Conservation (phyloP, 805 yeast genomes). For the Cyberlindnera euphorbiiphila region DNA sequence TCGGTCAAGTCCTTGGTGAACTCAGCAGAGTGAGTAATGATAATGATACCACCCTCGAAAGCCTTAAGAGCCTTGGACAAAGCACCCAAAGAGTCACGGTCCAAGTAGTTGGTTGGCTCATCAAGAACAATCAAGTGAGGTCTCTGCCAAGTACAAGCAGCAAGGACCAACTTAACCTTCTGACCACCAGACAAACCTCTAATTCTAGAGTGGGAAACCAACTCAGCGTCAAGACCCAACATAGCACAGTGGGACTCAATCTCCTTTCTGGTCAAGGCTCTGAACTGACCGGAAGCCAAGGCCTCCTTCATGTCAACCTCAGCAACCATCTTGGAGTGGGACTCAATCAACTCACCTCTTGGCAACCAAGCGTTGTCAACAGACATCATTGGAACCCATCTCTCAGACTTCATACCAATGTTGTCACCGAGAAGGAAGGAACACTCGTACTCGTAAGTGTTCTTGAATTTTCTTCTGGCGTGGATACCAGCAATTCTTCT, state of each 20-base stretch:
- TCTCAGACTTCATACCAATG: conserved; percentile 97
- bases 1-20: conserved; percentile 99
- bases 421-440: conserved; percentile 97
- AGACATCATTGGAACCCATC: conserved; percentile 99
- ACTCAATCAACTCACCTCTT: conserved; percentile 96
- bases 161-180: conserved; percentile 98
- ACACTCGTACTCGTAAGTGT: conserved; percentile 99
- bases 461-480: conserved; percentile 99
- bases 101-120: conserved; percentile 99
- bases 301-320: conserved; percentile 99
- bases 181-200: conserved; percentile 99
- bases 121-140: conserved; percentile 99
- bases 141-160: conserved; percentile 99
- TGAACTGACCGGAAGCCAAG: conserved; percentile 99
- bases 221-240: conserved; percentile 98
- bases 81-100: conserved; percentile 99
- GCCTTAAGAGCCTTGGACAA: conserved; percentile 97
- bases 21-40: conserved; percentile 99
- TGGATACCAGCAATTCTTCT: conserved; percentile 94
- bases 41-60: conserved; percentile 99
- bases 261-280: conserved; percentile 99
- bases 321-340: conserved; percentile 98
- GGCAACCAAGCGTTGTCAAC: conserved; percentile 99
- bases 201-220: conserved; percentile 99
- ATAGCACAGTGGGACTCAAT: conserved; percentile 97